A percentile compares a stretch with the other conserved stretches of the same genome.
Conservation (phyloP, 176 grass and related monocot genomes). For the Areca catechu region DNA sequence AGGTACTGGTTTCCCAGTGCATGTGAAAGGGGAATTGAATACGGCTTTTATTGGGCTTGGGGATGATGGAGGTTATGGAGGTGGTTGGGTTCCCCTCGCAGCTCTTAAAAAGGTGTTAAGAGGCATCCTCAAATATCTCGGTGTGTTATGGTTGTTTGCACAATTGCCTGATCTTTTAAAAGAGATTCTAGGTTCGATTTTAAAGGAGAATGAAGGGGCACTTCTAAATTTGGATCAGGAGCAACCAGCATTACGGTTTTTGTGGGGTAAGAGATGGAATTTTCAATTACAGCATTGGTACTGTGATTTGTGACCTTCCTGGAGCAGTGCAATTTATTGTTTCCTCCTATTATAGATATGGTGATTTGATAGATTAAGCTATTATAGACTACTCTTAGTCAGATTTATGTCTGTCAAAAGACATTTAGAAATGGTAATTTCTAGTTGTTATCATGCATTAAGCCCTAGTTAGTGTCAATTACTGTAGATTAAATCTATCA, state of each 20-base stretch:
- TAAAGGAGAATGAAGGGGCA: conserved; percentile 96
- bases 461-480: no score
- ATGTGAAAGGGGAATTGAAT: conserved; percentile 97
- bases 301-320: no score
- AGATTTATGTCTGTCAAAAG: no score
- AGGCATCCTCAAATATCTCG: conserved; percentile 98
- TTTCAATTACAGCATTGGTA: background rate
- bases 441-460: no score
- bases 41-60: conserved; percentile 98
- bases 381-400: no score
- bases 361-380: no score
- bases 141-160: conserved; percentile 97
- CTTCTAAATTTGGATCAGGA: conserved; percentile 99
- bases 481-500: no score
- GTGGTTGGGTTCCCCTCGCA: conserved; percentile 97
- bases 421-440: no score
- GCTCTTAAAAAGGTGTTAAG: conserved; percentile 94
- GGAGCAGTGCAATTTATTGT: no score
- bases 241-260: conserved; percentile 97
- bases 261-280: conserved; percentile 56
- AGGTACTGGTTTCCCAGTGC: conserved; percentile 71
- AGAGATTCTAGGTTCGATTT: conserved; percentile 94
- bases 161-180: conserved; percentile 97
- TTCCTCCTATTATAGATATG: no score
- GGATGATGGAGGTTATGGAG: conserved; percentile 98